Base-by-base conservation (phyloP, 371 early-diverging fungal genomes). In the Rhizopus delemar region DNA sequence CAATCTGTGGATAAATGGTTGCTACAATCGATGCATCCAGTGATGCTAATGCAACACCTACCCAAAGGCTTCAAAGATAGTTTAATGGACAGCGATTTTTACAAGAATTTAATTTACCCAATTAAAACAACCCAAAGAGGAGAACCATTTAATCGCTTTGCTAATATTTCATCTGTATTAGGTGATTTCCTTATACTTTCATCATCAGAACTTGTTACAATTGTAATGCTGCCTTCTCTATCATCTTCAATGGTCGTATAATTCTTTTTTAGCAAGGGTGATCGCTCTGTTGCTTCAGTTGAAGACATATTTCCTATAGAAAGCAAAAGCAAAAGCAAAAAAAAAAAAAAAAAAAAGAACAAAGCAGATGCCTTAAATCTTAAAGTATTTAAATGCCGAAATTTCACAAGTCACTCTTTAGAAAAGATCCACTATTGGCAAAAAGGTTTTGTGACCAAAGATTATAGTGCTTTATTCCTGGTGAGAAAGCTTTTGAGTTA, bases 11-110 rank as follows among this genome's bases (percentile, higher is more conserved):
- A 32, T 91, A 79, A 29, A 90, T 86, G 22, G 88, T 91, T 9
- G 93, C 85, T 6, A 95, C 85, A 58, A 93, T 89, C 12, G 91
- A 92, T 48, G 84, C 78, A 71, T 92, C 93, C 38, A 92, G 71
- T 38, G 89, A 85, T 4, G 89, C 80, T 56, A 93, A 77, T 56
- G 88, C 88, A n/a, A 80, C 74, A 61, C 77, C 77, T 5, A 75
- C 60, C 64, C 64, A 63, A n/a, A 63, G 38, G n/a, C 64, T 63
- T 49, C 4, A 9, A 35, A 15, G 45, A 15, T 41, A 4, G 12
- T 4, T 16, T 52, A 29, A 13, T 43, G 34, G 0, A n/a, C 31
- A 22, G 8, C 7, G 16, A 22, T 5, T 16, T 6, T 0, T 13
- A 16, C 28, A 12, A 11, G 2, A 3, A 31, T 8, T 32, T 8